These are phyloP conservation scores for Hibiscus tridactylites DNA, from an alignment of 345 rosid species.

Conservation along the genomic window DNA sequence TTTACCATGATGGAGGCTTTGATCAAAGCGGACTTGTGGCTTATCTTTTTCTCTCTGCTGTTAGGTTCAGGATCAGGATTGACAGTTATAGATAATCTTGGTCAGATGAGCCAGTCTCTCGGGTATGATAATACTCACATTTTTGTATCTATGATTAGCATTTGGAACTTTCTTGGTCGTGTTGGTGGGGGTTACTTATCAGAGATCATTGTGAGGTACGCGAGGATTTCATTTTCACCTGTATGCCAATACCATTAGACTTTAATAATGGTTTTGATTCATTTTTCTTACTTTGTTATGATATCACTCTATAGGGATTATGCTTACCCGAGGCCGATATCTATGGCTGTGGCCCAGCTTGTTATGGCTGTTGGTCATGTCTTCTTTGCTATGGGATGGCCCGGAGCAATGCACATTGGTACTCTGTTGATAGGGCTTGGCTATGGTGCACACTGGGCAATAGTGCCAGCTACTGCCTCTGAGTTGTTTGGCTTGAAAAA, in stretches of 20 bases:
- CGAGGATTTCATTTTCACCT: neutral
- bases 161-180: slow-evolving; percentile 98
- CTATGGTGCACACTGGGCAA: slow-evolving; percentile 98
- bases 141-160: slow-evolving; percentile 92
- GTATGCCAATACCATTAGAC: neutral
- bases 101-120: slow-evolving; percentile 94
- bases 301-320: slow-evolving; percentile 42
- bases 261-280: neutral
- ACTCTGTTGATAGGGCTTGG: slow-evolving; percentile 88
- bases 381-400: slow-evolving; percentile 90
- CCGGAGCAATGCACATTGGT: slow-evolving; percentile 87
- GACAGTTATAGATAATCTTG: slow-evolving; percentile 94
- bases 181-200: slow-evolving; percentile 95
- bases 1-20: slow-evolving; percentile 82
- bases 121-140: slow-evolving; percentile 78
- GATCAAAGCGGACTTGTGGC: slow-evolving; percentile 92
- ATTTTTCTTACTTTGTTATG: slow-evolving; percentile 4
- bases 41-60: slow-evolving; percentile 74
- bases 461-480: slow-evolving; percentile 93
- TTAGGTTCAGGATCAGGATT: slow-evolving; percentile 94
- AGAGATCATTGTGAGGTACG: slow-evolving; percentile 79
- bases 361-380: slow-evolving; percentile 87
- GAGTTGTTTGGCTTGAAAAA: slow-evolving; percentile 95
- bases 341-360: slow-evolving; percentile 77
- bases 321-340: slow-evolving; percentile 84